phyloP scores from a whole-genome alignment of 1,284 basidiomycete species.

The Sporisorium exsertum region DNA sequence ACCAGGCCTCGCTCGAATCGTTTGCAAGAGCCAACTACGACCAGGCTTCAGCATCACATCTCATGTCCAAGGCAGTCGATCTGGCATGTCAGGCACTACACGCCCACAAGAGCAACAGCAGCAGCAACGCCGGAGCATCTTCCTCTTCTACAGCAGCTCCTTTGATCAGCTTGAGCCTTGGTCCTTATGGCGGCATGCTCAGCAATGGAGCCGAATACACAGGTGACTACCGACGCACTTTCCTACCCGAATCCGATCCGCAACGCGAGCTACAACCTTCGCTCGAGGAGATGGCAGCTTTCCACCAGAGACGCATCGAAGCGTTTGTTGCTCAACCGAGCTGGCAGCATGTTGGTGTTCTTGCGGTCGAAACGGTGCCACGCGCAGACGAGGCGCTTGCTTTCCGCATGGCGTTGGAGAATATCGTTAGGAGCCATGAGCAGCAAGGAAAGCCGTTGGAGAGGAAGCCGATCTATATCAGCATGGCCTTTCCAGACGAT shows the following conservation, averaged over 20 bases:
- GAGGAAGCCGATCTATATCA: conserved; percentile 54
- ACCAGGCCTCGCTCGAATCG: conserved; percentile 56
- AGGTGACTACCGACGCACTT: conserved; percentile 53
- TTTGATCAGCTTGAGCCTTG: conserved; percentile 52
- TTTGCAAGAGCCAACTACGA: conserved; percentile 49
- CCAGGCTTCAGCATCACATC: conserved; percentile 29
- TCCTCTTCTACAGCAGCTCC: conserved; percentile 14
- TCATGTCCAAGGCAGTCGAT: conserved; percentile 55
- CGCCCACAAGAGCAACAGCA: conserved; percentile 23
- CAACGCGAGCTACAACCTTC: conserved; percentile 34
- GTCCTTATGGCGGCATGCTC: conserved; percentile 60
- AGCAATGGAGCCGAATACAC: conserved; percentile 62
- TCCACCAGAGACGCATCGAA: conserved; percentile 53
- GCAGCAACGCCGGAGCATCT: not conserved
- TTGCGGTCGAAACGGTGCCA: conserved; percentile 62
- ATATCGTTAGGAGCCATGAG: conserved; percentile 23
- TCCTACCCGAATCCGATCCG: conserved; percentile 33
- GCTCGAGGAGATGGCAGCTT: conserved; percentile 45
- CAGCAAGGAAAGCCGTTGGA: conserved; percentile 27
- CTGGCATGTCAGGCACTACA: conserved; percentile 50
- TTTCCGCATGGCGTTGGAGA: conserved; percentile 50
- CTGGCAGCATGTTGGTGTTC: conserved; percentile 52
- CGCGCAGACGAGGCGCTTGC: conserved; percentile 59
- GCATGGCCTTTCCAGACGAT: conserved; percentile 54
- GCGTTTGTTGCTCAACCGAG: conserved; percentile 34